Base-by-base conservation (phyloP, 2,329 filamentous ascomycete species). In the Alternaria dauci region DNA sequence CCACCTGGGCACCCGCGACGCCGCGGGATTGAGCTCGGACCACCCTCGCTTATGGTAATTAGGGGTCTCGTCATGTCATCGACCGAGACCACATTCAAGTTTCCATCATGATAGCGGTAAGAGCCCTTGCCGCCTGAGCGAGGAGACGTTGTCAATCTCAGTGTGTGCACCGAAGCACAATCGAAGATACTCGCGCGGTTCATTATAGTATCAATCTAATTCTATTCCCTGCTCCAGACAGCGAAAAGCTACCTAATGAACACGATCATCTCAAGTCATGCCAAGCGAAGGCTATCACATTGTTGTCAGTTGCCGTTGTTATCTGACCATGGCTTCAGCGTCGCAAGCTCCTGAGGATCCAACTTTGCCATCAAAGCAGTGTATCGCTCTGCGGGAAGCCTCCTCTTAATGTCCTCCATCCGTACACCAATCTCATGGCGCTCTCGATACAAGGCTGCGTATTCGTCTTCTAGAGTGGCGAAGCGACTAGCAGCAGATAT, bases 1-100 rank as follows among this genome's bases (percentile, higher is more conserved):
- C 58, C 54, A 53, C 58, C 39, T 41, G 46, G 51, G 50, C 54
- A 53, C 58, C 39, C 46, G 46, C 54, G 50, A 58, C 51, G 61
- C 58, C 61, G 61, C 58, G 61, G 61, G 58, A 63, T 57, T 61
- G 61, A 57, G 61, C 58, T 58, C 9, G 58, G 58, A 28, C 58
- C 51, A 57, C n/a, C 23, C 11, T 51, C 44, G 36, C 56, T 55
- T 55, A 25, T 36, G 14, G 20, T 9, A n/a, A 50, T 50, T 26
- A 50, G 46, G 46, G 46, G 46, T 50, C 46, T 50, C 38, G 38
- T 39, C 38, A 12, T 11, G 18, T 41, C 20, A 23, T 23, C 20
- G 20, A 23, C 2, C 20, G 20, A 23, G 20, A 23, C 20, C 20
- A 30, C 38, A 41, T 23, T 41, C 18, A 12, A 25, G 39, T 25